Base-by-base conservation (phyloP, 129 eudicot genomes). In the Sambucus nigra region DNA sequence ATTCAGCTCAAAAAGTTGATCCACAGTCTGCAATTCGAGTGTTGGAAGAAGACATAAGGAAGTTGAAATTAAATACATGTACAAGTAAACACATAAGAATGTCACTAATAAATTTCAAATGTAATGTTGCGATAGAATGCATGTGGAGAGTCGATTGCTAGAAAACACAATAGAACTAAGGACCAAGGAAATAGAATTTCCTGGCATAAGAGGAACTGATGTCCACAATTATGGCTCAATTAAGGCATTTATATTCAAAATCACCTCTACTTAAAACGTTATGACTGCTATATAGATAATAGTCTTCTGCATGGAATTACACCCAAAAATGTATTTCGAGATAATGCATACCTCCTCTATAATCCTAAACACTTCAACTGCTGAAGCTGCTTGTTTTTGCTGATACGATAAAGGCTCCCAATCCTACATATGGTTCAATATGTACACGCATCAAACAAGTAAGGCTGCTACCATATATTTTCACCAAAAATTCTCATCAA, bases 341-440 rank as follows among this genome's bases (percentile, higher is more conserved):
- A 61, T 21, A 24, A 19, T 38, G 27, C 60, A 63, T 76, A 85
- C 95, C 88, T 84, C 95, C 71, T 89, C 95, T 58, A 89, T 70
- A 40, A 85, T 89, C 75, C 97, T 76, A 69, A 89, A 81, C 60
- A 89, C 97, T 76, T 89, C 97, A 46, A 89, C 93, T 51, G 79
- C 86, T 39, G 97, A 89, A 53, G 87, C 72, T 38, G 97, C 87
- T 51, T 84, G 95, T 60, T 81, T 89, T 67, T 89, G 80, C 73
- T 84, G 97, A 73, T 60, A 41, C 15, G 97, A 89, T 74, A 89
- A 51, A 47, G 97, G 95, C 61, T 84, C 95, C 97, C 97, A 89
- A 13, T 84, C 79, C 97, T 89, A 76, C 68, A 63, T 28, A 63
- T 23, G 27, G 8, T 35, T 12, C 42, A 35, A 35, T 4, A 35